These are phyloP conservation scores for Mycena amicta DNA, from an alignment of 768 basidiomycete species.

Conservation along the genomic window DNA sequence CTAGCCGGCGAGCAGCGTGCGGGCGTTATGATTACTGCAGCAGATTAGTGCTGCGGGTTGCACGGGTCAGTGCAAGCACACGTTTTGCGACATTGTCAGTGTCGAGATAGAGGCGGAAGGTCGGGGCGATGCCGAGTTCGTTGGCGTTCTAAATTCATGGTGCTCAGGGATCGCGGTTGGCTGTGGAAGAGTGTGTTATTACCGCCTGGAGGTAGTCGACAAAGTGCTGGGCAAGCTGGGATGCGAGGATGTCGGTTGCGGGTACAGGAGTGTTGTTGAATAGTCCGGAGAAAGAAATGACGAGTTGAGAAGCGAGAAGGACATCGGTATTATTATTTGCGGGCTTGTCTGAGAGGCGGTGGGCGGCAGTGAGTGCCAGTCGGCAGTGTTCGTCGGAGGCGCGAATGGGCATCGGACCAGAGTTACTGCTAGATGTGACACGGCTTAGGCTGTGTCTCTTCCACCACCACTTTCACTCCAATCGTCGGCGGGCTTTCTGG, in stretches of 20 bases:
- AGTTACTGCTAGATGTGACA: background rate
- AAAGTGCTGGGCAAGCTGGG: conserved; percentile 54
- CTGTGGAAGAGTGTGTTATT: conserved; percentile 25
- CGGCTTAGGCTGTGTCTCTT: conserved; percentile 6
- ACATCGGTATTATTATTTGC: conserved; percentile 47
- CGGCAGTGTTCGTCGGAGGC: conserved; percentile 45
- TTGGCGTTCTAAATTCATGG: conserved; percentile 52
- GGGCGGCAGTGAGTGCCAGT: conserved; percentile 47
- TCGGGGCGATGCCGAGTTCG: conserved; percentile 56
- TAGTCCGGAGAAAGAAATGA: conserved; percentile 56
- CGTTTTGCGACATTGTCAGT: conserved; percentile 45
- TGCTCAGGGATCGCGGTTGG: background rate
- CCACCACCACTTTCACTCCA: conserved; percentile 2
- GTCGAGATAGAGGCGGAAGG: conserved; percentile 57
- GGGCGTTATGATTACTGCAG: conserved; percentile 23
- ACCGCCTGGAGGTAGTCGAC: conserved; percentile 54
- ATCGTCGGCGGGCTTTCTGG: conserved; percentile 15
- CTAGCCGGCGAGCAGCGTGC: conserved; percentile 26
- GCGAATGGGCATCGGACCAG: conserved; percentile 30
- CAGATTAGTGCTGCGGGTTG: conserved; percentile 10
- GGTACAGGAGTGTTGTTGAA: conserved; percentile 47
- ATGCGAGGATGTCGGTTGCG: conserved; percentile 43
- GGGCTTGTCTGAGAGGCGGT: conserved; percentile 31
- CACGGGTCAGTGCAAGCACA: conserved; percentile 23
- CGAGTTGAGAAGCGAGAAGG: conserved; percentile 49